Percentiles rank a stretch among this genome's conserved stretches.
Conservation (phyloP, 139 green algal species). For the Haematococcus sp. region DNA sequence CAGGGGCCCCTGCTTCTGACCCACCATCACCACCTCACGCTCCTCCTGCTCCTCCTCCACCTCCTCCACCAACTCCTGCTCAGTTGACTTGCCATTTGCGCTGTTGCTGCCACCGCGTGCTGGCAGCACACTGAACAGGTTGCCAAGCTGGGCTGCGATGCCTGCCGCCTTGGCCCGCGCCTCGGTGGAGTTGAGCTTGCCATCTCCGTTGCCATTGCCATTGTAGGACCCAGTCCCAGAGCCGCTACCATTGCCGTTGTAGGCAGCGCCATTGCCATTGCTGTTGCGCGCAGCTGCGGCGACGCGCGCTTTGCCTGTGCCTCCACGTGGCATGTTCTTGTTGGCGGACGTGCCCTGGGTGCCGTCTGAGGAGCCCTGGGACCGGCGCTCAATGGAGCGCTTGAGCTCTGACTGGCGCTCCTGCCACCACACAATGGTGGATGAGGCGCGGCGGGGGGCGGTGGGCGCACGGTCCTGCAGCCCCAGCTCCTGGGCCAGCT, state of each 20-base stretch:
- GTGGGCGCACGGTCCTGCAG: conserved; percentile 19
- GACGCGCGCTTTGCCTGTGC: not conserved
- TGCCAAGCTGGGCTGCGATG: not conserved
- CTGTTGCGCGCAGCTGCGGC: not conserved
- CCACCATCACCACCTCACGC: not conserved
- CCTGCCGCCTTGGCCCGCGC: not conserved
- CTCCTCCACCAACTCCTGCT: not conserved
- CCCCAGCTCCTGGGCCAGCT: conserved; percentile 33
- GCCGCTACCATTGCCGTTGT: not conserved
- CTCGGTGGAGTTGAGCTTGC: not conserved
- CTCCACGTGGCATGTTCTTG: not conserved
- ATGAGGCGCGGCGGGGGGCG: conserved; percentile 28
- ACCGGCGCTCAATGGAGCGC: not conserved
- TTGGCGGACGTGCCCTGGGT: not conserved
- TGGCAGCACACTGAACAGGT: not conserved
- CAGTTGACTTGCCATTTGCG: no score
- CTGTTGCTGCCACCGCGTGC: not conserved
- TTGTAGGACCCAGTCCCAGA: no score
- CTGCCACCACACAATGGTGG: conserved; percentile 83
- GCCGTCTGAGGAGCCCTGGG: not conserved
- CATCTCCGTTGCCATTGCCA: not conserved
- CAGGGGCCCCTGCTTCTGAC: no score
- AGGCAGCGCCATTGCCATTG: not conserved
- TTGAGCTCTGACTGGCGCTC: conserved; percentile 42
- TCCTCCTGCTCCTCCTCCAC: conserved; percentile 1